Percentiles rank a stretch among this genome's conserved stretches.
phyloP scores from a whole-genome alignment of 2,329 filamentous ascomycete genomes.

The Fusarium palustre region DNA sequence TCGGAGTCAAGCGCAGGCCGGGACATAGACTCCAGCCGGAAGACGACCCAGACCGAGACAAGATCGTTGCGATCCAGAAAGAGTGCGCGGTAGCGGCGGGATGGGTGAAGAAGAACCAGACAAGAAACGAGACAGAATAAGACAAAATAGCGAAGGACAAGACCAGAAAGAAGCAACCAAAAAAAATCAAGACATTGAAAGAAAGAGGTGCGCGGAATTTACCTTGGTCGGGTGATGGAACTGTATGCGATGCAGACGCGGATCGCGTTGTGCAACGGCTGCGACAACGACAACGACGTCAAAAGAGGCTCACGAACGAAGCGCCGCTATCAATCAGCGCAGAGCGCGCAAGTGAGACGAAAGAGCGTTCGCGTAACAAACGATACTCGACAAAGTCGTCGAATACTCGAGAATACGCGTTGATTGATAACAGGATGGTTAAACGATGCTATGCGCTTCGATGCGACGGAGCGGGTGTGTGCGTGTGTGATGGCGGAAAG shows the following conservation, averaged over 20 bases:
- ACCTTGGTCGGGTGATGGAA: conserved; percentile 47
- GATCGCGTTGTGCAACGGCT: conserved; percentile 47
- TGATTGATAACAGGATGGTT: conserved; percentile 37
- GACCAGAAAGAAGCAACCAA: conserved; percentile 7
- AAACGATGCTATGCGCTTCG: conserved; percentile 27
- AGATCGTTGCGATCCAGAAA: conserved; percentile 35
- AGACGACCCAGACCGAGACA: conserved; percentile 36
- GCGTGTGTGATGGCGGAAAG: conserved; percentile 44
- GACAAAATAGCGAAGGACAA: conserved; percentile 26
- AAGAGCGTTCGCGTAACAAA: conserved; percentile 41
- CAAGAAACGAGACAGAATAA: conserved; percentile 19
- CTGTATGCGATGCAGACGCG: conserved; percentile 40
- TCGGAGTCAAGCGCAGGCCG: conserved; percentile 33
- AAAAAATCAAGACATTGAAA: conserved; percentile 4
- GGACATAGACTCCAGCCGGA: conserved; percentile 33
- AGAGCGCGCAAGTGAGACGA: conserved; percentile 28
- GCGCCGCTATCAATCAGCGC: conserved; percentile 2
- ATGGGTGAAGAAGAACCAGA: conserved; percentile 13
- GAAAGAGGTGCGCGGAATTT: conserved; percentile 30
- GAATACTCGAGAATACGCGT: conserved; percentile 31
- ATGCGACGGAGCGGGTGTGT: conserved; percentile 44
- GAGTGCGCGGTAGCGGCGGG: conserved; percentile 31
- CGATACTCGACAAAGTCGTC: conserved; percentile 10
- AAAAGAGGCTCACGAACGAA: conserved; percentile 27
- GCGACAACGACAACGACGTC: conserved; percentile 40